Conservation (phyloP, 202 grass and related monocot species). For the Zoysia matrella region DNA sequence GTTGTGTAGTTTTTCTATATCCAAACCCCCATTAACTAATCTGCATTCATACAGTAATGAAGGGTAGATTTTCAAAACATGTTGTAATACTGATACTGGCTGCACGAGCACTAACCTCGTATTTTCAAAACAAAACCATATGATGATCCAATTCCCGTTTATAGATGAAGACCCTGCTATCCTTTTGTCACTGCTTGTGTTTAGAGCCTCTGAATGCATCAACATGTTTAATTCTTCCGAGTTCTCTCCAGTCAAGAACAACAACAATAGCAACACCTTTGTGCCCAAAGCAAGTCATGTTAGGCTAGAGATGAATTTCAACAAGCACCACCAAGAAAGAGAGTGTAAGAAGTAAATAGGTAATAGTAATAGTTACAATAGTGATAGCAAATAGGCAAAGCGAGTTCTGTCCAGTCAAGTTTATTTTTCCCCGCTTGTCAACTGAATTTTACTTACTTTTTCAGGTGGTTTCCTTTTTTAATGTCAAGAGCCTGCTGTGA, state of each 20-base stretch:
- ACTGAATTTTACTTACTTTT: slow-evolving; percentile 7
- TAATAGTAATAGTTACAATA: background rate
- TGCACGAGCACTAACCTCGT: background rate
- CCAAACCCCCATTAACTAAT: background rate
- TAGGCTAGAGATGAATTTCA: background rate
- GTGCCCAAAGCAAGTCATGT: background rate
- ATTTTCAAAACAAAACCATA: background rate
- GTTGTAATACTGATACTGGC: background rate
- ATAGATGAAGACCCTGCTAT: background rate
- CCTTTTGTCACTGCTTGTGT: slow-evolving; percentile 1
- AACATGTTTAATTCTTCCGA: background rate
- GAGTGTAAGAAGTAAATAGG: background rate
- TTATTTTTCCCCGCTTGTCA: slow-evolving; percentile 11
- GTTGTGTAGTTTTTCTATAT: background rate
- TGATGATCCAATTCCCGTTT: background rate
- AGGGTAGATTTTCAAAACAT: background rate
- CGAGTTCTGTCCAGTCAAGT: background rate
- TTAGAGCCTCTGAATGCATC: background rate
- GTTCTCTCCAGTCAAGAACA: background rate
- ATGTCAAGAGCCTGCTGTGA: slow-evolving; percentile 91
- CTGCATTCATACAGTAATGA: slow-evolving; percentile 9
- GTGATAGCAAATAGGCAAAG: background rate
- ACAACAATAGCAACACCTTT: background rate
- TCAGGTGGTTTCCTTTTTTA: slow-evolving; percentile 98
- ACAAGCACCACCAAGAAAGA: background rate